Base-by-base conservation (phyloP, 331 rosid species). In the Phaseolus coccineus region DNA sequence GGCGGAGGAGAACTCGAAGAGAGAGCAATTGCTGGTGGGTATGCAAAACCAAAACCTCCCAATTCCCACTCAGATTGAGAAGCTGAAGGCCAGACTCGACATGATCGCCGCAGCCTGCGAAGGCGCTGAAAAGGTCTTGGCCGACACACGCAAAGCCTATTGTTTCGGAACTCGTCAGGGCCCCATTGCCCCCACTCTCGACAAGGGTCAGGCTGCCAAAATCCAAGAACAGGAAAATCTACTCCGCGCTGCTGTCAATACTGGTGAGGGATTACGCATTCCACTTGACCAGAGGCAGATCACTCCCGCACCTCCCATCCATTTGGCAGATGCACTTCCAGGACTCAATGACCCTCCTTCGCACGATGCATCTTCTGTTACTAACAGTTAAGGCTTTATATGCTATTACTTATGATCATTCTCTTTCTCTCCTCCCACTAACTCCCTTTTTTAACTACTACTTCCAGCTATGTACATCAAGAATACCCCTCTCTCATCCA, bases 61-160 rank as follows among this genome's bases (percentile, higher is more conserved):
- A 30, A 79, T 89, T 50, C 13, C 92, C 10, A 79, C 90, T 15
- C 98, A 91, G 84, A 89, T 94, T 61, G 97, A 92, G 42, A 94
- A 85, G 82, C 83, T 92, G 30, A 94, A 92, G 96, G 92, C 90
- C 7, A 86, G 97, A 80, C 83, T 95, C 46, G 97, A 92, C 71
- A 91, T 92, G 96, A 95, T 95, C 80, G 94, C 90, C 25, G 94
- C 91, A 13, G 98, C 97, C 14, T 95, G 98, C 83, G 98, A 95
- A 73, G 91, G 97, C 80, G 97, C 97, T 16, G 98, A 95, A 65
- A 95, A 95, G 73, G 90, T 92, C 8, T 78, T 95, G 87, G 98
- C 97, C 0, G 98, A 95, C 70, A 95, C 97, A 63, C 92, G 97
- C 28, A 94, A 94, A 83, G 98, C 97, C 58, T 94, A 94, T 77